Evolutionary conservation across 768 basidiomycete species (phyloP), one percentile per base, ranked within the genome.

Genomic region (Glaciozyma martinii): DNA sequence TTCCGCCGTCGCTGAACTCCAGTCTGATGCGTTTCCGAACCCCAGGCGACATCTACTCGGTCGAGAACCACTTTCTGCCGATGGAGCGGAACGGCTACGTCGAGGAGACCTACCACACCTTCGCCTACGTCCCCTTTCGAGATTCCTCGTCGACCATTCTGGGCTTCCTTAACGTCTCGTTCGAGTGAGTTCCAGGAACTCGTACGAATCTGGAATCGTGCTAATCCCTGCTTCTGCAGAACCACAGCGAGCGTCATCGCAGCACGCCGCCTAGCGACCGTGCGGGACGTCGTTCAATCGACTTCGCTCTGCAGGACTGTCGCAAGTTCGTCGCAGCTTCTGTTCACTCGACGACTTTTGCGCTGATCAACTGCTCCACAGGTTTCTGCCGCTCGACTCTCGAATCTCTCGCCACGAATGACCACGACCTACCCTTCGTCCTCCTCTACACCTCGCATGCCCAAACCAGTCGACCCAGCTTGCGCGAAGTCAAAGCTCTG

Each of bases 21-120:
- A 54, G 61, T n/a, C 52, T 57, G 4, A 55, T 54, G n/a, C n/a
- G 19, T 54, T 71, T 21, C 13, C 15, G 18, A 2, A 3, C 19
- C 12, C 23, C 10, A 29, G 61, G 67, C 25, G 63, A 65, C 30
- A 52, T 54, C 10, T 53, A 44, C 46, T 68, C 27, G 54, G 63
- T 63, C 59, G 15, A 25, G 3, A 61, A 65, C 23, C 64, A 65
- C 50, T 60, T 52, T 27, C 59, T 67, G n/a, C 37, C 59, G 25
- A 69, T 69, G 67, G 61, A 57, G 27, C 67, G 64, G 8, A 54
- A 53, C 32, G 64, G 67, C 33, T 65, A 55, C 50, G 27, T 50
- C 47, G 67, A 69, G 42, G 63, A 68, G 47, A 68, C 62, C 23
- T 64, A 65, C 49, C 67, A 69, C 55, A 65, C 67, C 0, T 69